Percentiles rank a stretch among this genome's conserved stretches.
These are phyloP conservation scores for Picea sitchensis DNA, from an alignment of 75 land plant genomes.

Conservation along the genomic window DNA sequence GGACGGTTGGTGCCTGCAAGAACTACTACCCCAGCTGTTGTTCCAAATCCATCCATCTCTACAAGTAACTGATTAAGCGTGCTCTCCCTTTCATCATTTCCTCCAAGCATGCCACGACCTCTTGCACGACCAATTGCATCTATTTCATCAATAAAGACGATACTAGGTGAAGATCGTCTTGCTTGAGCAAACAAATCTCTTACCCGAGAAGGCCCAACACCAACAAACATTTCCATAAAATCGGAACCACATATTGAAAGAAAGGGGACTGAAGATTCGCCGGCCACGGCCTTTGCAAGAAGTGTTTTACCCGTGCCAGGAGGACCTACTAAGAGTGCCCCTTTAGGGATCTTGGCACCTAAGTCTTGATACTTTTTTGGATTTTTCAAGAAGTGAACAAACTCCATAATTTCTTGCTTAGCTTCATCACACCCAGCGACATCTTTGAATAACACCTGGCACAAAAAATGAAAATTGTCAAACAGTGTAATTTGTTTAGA, in stretches of 20 bases:
- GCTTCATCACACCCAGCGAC: constrained; percentile 72
- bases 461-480: not conserved
- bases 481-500: not conserved
- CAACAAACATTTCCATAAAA: constrained; percentile 77
- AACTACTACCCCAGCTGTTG: constrained; percentile 49
- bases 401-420: constrained; percentile 56
- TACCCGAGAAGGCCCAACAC: constrained; percentile 68
- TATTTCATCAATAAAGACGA: constrained; percentile 71
- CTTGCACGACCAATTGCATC: constrained; percentile 68
- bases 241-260: constrained; percentile 61
- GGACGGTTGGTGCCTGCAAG: constrained; percentile 63
- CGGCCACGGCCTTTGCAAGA: constrained; percentile 66
- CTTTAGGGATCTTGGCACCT: constrained; percentile 63
- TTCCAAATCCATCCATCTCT: constrained; percentile 72
- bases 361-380: constrained; percentile 54
- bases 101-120: constrained; percentile 42
- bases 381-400: constrained; percentile 56
- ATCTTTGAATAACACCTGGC: constrained; percentile 24
- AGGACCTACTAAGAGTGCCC: constrained; percentile 60
- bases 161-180: constrained; percentile 42
- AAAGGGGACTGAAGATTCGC: constrained; percentile 67
- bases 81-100: constrained; percentile 56
- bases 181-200: constrained; percentile 59
- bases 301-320: constrained; percentile 74
- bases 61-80: constrained; percentile 63